Conservation (phyloP, 179 eudicot species). For the Sideroxylon spinosum region DNA sequence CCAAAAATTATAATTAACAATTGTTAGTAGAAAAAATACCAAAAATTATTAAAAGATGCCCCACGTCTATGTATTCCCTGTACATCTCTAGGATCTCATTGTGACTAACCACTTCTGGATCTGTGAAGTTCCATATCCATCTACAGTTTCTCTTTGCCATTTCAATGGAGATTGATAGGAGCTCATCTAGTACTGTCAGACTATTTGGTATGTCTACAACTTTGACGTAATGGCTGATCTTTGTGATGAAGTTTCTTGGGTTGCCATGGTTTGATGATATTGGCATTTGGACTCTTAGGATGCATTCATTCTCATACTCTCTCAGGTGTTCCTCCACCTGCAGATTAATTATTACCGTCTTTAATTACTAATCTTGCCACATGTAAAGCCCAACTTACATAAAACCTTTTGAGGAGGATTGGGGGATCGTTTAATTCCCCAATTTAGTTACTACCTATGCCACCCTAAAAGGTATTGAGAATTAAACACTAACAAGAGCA, state of each 20-base stretch:
- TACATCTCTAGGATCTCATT: constrained; percentile 68
- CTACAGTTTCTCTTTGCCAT: constrained; percentile 59
- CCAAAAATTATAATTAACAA: too few species aligned
- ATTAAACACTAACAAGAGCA: too few species aligned
- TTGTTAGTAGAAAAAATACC: too few species aligned
- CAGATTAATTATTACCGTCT: background rate
- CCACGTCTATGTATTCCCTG: constrained; percentile 51
- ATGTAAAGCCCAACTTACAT: too few species aligned
- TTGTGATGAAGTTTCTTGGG: constrained; percentile 24
- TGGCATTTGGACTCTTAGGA: constrained; percentile 24
- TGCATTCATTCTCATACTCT: constrained; percentile 23
- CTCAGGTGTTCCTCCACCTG: constrained; percentile 23
- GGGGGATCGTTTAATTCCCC: too few species aligned
- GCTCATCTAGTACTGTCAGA: constrained; percentile 69
- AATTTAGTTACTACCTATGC: too few species aligned
- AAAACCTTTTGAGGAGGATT: too few species aligned
- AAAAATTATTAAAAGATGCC: too few species aligned
- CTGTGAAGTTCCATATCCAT: constrained; percentile 69
- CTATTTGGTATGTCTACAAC: constrained; percentile 39
- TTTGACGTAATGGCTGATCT: constrained; percentile 25
- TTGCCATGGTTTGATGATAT: constrained; percentile 23
- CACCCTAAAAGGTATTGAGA: too few species aligned
- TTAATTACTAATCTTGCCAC: too few species aligned
- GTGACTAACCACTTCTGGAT: constrained; percentile 62
- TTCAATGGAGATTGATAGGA: constrained; percentile 62